These are phyloP conservation scores for Gymnopilus dilepis DNA, from an alignment of 768 basidiomycete genomes.

Conservation along the genomic window DNA sequence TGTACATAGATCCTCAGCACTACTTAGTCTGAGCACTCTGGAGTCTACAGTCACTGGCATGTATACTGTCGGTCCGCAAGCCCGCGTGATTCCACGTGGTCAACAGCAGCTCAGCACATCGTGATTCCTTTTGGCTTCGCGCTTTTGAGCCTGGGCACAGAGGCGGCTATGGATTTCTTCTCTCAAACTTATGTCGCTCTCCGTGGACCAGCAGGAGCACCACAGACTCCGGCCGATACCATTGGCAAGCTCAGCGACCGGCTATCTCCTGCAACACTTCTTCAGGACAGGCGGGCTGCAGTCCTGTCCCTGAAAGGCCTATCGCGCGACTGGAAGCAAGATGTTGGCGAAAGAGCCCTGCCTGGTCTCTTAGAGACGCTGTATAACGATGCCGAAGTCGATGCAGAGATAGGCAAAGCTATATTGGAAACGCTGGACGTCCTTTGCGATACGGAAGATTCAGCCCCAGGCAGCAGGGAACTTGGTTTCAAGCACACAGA, in stretches of 20 bases:
- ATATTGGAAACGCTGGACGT: slow-evolving; percentile 86
- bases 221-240: slow-evolving; percentile 84
- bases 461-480: slow-evolving; percentile 53
- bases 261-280: slow-evolving; percentile 85
- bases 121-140: slow-evolving; percentile 15
- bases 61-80: no score
- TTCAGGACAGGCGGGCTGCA: slow-evolving; percentile 91
- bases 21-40: no score
- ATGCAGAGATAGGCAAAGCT: slow-evolving; percentile 91
- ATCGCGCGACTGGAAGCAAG: slow-evolving; percentile 86
- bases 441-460: slow-evolving; percentile 82
- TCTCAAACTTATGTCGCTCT: slow-evolving; percentile 86
- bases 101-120: slow-evolving; percentile 42
- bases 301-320: slow-evolving; percentile 95
- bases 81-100: not conserved
- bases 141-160: not conserved
- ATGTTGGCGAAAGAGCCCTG: slow-evolving; percentile 83
- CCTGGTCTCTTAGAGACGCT: slow-evolving; percentile 80
- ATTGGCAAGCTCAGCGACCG: slow-evolving; percentile 89
- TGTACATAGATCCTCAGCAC: no score
- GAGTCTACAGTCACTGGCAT: no score
- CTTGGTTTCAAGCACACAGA: slow-evolving; percentile 89
- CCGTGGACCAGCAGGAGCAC: slow-evolving; percentile 80
- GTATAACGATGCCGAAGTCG: slow-evolving; percentile 87
- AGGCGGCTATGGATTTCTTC: slow-evolving; percentile 73